Percentiles rank a stretch among this genome's conserved stretches.
phyloP scores from a whole-genome alignment of 1,139 yeast genomes.

The Lizanozyma gosingica region DNA sequence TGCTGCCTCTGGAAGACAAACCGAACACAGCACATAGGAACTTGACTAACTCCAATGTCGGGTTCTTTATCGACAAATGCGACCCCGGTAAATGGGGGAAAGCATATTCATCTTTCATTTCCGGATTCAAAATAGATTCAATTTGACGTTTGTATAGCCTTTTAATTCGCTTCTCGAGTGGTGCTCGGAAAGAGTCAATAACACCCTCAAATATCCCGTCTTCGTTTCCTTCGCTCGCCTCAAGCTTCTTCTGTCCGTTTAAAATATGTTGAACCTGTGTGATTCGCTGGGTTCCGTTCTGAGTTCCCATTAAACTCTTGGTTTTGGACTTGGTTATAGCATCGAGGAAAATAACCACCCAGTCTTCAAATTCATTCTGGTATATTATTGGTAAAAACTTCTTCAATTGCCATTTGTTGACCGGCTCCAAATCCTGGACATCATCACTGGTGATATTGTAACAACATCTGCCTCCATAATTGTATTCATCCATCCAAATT shows the following conservation, averaged over 20 bases:
- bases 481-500: constrained; percentile 91
- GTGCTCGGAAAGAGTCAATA: constrained; percentile 47
- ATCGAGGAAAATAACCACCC: constrained; percentile 74
- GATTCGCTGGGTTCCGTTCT: constrained; percentile 43
- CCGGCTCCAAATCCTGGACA: constrained; percentile 47
- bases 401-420: constrained; percentile 75
- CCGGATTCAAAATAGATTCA: constrained; percentile 64
- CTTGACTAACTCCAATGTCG: constrained; percentile 74
- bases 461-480: constrained; percentile 80
- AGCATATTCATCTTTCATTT: constrained; percentile 52
- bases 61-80: constrained; percentile 51
- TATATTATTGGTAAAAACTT: constrained; percentile 65
- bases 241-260: constrained; percentile 28
- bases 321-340: constrained; percentile 53
- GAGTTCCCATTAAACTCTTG: constrained; percentile 28
- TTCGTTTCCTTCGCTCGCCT: constrained; percentile 24
- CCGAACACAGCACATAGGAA: constrained; percentile 64
- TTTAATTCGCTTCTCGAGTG: constrained; percentile 57
- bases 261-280: constrained; percentile 58
- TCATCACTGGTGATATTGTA: constrained; percentile 47
- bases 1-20: constrained; percentile 51
- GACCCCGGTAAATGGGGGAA: constrained; percentile 74
- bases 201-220: constrained; percentile 33
- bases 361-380: constrained; percentile 78
- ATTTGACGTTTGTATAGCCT: constrained; percentile 60